These are phyloP conservation scores for Phylloporus arenicola DNA, from an alignment of 768 basidiomycete genomes.

Conservation along the genomic window DNA sequence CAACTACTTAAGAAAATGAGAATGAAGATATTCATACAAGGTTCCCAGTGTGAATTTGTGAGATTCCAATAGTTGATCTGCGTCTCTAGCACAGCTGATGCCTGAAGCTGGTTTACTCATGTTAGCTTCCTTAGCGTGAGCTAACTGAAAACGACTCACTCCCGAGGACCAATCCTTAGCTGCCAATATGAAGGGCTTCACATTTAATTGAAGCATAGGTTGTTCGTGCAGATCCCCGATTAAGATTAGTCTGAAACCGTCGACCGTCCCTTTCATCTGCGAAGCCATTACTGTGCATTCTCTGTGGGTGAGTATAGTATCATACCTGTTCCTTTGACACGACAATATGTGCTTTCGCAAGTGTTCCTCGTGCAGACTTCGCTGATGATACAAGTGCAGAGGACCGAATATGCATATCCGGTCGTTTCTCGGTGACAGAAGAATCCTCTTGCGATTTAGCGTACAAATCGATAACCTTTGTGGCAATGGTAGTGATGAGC, in stretches of 20 bases:
- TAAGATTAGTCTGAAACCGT: slow-evolving; percentile 87
- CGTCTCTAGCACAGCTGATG: slow-evolving; percentile 73
- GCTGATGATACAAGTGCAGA: slow-evolving; percentile 3
- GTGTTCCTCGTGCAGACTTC: slow-evolving; percentile 9
- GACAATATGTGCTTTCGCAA: slow-evolving; percentile 42
- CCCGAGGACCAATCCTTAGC: slow-evolving; percentile 94
- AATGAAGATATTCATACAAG: slow-evolving; percentile 44
- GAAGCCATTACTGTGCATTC: background rate
- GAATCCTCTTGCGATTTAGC: slow-evolving; percentile 33
- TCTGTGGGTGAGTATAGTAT: background rate
- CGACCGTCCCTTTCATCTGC: slow-evolving; percentile 80
- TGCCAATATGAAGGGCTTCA: slow-evolving; percentile 76
- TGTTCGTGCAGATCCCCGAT: slow-evolving; percentile 96
- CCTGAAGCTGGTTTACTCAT: slow-evolving; percentile 56
- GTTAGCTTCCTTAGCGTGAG: slow-evolving; percentile 1
- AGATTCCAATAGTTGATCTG: slow-evolving; percentile 96
- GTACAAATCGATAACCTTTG: slow-evolving; percentile 82
- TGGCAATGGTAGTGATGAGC: slow-evolving; percentile 80
- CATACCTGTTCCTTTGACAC: slow-evolving; percentile 79
- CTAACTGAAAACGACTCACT: slow-evolving; percentile 38
- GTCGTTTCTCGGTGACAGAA: slow-evolving; percentile 1
- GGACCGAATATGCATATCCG: slow-evolving; percentile 4
- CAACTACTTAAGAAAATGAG: slow-evolving; percentile 3
- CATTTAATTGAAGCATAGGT: slow-evolving; percentile 83
- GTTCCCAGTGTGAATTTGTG: slow-evolving; percentile 98